Evolutionary conservation across 352 stramenopile genomes (phyloP), one percentile per base, ranked within the genome.

Genomic region (Phytophthora litchii): DNA sequence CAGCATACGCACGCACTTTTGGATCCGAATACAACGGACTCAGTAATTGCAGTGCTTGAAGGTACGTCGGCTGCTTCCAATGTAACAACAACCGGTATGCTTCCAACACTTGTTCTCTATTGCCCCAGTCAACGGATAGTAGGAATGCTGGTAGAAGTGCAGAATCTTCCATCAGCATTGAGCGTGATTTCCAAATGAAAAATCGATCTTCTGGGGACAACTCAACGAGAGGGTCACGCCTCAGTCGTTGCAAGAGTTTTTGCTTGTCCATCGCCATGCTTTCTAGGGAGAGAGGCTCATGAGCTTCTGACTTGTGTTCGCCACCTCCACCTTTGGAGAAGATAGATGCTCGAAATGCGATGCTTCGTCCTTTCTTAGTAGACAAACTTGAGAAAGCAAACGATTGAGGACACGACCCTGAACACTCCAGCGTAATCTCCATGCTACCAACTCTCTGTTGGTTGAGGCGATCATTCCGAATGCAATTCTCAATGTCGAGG

Each of bases 1-100:
- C 92, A 14, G 92, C 92, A 49, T 96, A 96, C 1, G 92, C 91
- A n/a, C 92, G 84, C 8, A 98, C 88, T 70, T 97, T 96, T 0
- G 92, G 92, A 53, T 98, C 92, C 12, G 90, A 78, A 53, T 91
- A 96, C 12, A 88, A 63, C 10, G 77, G 75, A 52, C 86, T 95
- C 1, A 97, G 66, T 17, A 97, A 64, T 57, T 97, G 90, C 13
- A 97, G 80, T 2, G 91, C 90, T 54, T 94, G 80, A 8, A 95
- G 48, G 40, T 91, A 92, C 1, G 83, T 92, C 9, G 87, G 84
- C 16, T 83, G 81, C 3, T 73, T 75, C 91, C 90, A 97, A 4
- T 80, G 54, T 34, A 90, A 72, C 13, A 97, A 45, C 19, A 95
- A 54, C 0, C 79, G 67, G 47, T 97, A 96, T 3, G 77, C 83